Evolutionary conservation across 805 yeast genomes (phyloP).

Genomic region (Barnettozyma siamensis): DNA sequence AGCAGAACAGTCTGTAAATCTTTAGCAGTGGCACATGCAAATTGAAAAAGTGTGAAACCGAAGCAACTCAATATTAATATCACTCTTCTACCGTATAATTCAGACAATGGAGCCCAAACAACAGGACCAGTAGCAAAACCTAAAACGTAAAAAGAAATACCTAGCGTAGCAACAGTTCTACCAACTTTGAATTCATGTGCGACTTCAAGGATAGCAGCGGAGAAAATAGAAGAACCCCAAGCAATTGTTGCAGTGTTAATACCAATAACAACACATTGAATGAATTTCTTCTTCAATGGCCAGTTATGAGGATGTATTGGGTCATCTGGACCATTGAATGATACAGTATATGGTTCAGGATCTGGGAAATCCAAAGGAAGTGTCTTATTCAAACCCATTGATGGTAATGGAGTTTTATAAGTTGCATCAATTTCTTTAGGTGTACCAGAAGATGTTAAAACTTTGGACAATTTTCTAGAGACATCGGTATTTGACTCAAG

Average conservation of each 20-base stretch:
- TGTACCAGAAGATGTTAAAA: constrained; percentile 33
- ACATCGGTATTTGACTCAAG: constrained; percentile 18
- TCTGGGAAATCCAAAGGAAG: constrained; percentile 45
- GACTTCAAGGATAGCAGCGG: constrained; percentile 51
- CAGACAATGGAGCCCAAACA: constrained; percentile 87
- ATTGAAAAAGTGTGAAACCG: constrained; percentile 53
- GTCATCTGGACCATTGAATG: constrained; percentile 73
- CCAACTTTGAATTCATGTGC: constrained; percentile 53
- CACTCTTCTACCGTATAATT: constrained; percentile 63
- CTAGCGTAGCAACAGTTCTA: constrained; percentile 62
- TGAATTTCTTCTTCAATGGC: constrained; percentile 43
- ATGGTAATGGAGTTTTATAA: constrained; percentile 36
- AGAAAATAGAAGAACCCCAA: constrained; percentile 80
- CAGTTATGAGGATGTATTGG: constrained; percentile 80
- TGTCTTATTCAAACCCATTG: constrained; percentile 63
- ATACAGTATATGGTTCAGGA: constrained; percentile 58
- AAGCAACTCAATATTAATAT: constrained; percentile 53
- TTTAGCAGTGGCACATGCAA: constrained; percentile 74
- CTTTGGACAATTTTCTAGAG: constrained; percentile 35
- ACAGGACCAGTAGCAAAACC: constrained; percentile 95
- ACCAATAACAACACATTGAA: constrained; percentile 42
- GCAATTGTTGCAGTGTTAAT: constrained; percentile 47
- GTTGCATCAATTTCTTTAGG: constrained; percentile 26
- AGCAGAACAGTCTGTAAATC: constrained; percentile 73
- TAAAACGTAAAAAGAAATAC: constrained; percentile 75